Percentiles rank a stretch among this genome's conserved stretches.
Evolutionary conservation across 2,329 filamentous ascomycete species (phyloP).

Genomic region (Rhexocercosporidium sp.): DNA sequence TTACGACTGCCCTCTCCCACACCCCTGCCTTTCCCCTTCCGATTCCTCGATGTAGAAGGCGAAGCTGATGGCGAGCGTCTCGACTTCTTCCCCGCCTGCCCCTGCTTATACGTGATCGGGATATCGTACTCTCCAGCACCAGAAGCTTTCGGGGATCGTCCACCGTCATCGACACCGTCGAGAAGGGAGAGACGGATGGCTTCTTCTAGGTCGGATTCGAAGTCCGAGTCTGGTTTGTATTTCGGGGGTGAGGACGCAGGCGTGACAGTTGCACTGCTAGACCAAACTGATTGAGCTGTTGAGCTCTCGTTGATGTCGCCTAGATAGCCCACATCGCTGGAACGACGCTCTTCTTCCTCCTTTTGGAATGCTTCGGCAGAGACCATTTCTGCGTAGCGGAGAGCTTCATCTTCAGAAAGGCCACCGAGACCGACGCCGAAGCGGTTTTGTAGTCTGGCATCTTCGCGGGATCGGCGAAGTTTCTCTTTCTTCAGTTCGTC

Average conservation of each 20-base stretch:
- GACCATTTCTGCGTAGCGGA: conserved; percentile 69
- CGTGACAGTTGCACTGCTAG: conserved; percentile 55
- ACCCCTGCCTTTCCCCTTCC: conserved; percentile 35
- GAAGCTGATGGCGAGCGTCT: conserved; percentile 40
- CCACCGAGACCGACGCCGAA: conserved; percentile 83
- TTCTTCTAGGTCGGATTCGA: conserved; percentile 66
- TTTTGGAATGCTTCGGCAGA: conserved; percentile 63
- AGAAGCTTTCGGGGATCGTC: conserved; percentile 51
- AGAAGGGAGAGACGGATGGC: conserved; percentile 66
- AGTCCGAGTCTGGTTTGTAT: conserved; percentile 49
- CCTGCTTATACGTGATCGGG: conserved; percentile 54
- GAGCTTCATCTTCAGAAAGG: conserved; percentile 68
- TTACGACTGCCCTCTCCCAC: conserved; percentile 17
- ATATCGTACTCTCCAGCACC: conserved; percentile 57
- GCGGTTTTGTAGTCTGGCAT: conserved; percentile 72
- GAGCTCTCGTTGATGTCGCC: conserved; percentile 50
- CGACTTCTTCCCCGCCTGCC: conserved; percentile 49
- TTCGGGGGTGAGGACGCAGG: conserved; percentile 46
- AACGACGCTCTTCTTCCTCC: conserved; percentile 60
- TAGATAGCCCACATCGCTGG: conserved; percentile 56
- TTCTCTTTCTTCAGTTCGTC: conserved; percentile 79
- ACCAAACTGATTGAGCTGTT: conserved; percentile 43
- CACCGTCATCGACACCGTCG: conserved; percentile 56
- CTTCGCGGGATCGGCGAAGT: conserved; percentile 68
- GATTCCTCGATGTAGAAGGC: conserved; percentile 32